Base-by-base conservation (phyloP, 2,329 filamentous ascomycete genomes). In the Reticulascus tulasneorum region DNA sequence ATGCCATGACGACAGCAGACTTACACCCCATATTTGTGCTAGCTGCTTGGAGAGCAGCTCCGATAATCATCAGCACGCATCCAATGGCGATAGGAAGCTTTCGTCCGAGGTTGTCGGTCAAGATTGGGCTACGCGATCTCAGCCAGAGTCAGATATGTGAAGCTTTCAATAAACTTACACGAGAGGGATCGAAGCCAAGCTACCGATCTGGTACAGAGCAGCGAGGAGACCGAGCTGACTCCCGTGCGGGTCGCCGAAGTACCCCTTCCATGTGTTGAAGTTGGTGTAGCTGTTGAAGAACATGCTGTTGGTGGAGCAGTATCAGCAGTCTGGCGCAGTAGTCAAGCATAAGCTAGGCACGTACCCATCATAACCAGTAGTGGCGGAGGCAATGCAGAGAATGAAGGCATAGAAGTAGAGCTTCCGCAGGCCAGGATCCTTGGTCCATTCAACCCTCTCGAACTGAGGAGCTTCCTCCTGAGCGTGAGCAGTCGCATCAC, bases 181-280 rank as follows among this genome's bases (percentile, higher is more conserved):
- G 21, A 80, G 58, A 3, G 74, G 75, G 25, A 81, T 72, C 17
- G 72, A 73, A 27, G 63, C 57, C 41, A 81, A 66, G 38, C 72
- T 74, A 29, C 77, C 77, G 25, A 81, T 69, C 47, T 75, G 75
- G 55, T 80, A 81, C 43, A 75, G 69, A 7, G 76, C 73, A 9
- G 69, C 70, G 4, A 81, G 62, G 21, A 81, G 64, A 33, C 77
- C 77, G 7, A 68, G 56, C 53, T 56, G 47, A 40, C 58, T 51
- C 45, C 68, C 53, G 51, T 65, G 25, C 1, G 63, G 74, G 37
- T 71, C 32, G 20, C 60, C 57, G 46, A 78, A 78, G 51, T 66
- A 69, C 16, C 52, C 50, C 48, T 67, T 58, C 68, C 67, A 73
- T 18, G 55, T 52, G 1, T 62, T 45, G 46, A 68, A 65, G 47